Evolutionary conservation across 108 stramenopile genomes (phyloP), one percentile per base, ranked within the genome.

Genomic region (Cylindrotheca fusiformis): DNA sequence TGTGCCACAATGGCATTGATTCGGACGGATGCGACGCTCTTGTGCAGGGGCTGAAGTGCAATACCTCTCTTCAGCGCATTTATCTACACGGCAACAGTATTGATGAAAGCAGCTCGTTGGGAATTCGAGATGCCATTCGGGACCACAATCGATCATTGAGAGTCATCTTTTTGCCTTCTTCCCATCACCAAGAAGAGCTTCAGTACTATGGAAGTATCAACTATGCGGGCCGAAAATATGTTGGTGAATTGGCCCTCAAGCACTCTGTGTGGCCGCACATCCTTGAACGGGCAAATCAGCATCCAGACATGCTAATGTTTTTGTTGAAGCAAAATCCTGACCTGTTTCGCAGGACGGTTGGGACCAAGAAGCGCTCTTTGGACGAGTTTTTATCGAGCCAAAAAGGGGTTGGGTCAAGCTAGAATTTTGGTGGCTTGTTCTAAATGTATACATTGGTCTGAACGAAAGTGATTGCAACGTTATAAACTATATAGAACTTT

Each of bases 1-100:
- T 58, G 18, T 58, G 57, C 32, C 57, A 58, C 57, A 58, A 58
- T 31, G 31, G 57, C 31, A 58, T 58, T 36, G 57, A 33, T 10
- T 20, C 21, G 18, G 32, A 58, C 21, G 57, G 57, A 8, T 23
- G n/a, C 18, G 14, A 27, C 3, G 32, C 6, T 32, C 33, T 58
- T 2, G 57, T 36, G 2, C 8, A 36, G 18, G 57, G 57, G 4
- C 57, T 58, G 20, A 36, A 58, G 19, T n/a, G n/a, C 32, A 58
- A 58, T 41, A 5, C 2, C 10, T 20, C 32, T 21, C 32, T 58
- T 14, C 32, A 36, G 18, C 30, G 19, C 5, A 10, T 58, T 4
- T 58, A 36, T 58, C 33, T 58, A 2, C 57, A 58, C 21, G 57
- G 57, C 17, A 58, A 58, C 57, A 32, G 22, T 5, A 58, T 18